Base-by-base conservation (phyloP, 2,329 filamentous ascomycete species). In the Didymella arachidicola region DNA sequence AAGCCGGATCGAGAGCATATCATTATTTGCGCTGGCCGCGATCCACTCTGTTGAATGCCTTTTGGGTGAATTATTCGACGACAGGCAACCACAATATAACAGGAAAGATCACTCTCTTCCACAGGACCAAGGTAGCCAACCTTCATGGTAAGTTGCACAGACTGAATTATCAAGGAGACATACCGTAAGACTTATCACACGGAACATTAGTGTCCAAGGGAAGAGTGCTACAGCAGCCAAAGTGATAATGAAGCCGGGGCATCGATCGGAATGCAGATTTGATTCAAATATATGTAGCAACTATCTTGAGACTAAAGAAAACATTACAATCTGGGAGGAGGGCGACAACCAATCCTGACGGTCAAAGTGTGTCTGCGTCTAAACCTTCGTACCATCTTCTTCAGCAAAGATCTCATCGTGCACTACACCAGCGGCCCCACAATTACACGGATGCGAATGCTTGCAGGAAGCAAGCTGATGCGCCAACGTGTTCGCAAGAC, bases 391-490 rank as follows among this genome's bases (percentile, higher is more conserved):
- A 16, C 46, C 46, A n/a, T 41, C 30, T 30, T 38, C 48, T 18
- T 51, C 48, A n/a, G 19, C 18, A 32, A 49, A 49, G 18, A 29
- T 49, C 8, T 18, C 34, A 29, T 39, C 34, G 25, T 49, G 22
- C 10, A 39, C 34, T 14, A 12, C 25, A 29, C 34, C 46, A 16
- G 39, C 25, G 8, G n/a, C n/a, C 14, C 46, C 34, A 29, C 34
- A 29, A 32, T 12, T 4, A 25, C 50, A 41, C 34, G 50, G 50
- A 14, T 58, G 55, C 26, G 49, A 53, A 12, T 47, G 44, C 6
- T 18, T 41, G 7, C 29, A 50, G 5, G 44, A 44, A 12, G 42
- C 44, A 29, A 59, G 50, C n/a, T 59, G 56, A 16, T 59, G 56
- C 18, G 56, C 56, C 10, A 50, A 32, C 11, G 39, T 42, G 32